Base-by-base conservation (phyloP, 495 filamentous ascomycete species). In the Hyphodiscus hymeniophilus region DNA sequence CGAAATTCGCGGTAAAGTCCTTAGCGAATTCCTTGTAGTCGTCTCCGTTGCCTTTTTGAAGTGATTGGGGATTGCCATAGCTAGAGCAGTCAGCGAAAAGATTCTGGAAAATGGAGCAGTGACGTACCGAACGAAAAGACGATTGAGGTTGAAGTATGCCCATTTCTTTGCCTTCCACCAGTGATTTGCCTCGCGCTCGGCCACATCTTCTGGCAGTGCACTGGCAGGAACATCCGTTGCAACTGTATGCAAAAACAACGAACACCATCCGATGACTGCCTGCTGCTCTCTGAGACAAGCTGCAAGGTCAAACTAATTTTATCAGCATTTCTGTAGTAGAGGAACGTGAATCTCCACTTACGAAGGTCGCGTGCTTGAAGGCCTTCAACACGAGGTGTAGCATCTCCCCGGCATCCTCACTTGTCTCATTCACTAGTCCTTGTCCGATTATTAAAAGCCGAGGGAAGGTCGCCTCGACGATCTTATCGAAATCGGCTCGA, bases 91-190 rank as follows among this genome's bases (percentile, higher is more conserved):
- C 40, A 57, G 42, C 46, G 51, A 64, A 48, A 41, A 16, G 39
- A 34, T 26, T 12, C 44, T 23, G 7, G 11, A 43, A 5, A 32
- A 30, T 10, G 24, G 16, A 2, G 46, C 10, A 16, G 3, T 17
- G 26, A 60, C 77, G 36, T 72, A 91, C 86, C 91, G 77, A 49
- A 95, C 91, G 63, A 90, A 98, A 10, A 97, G 77, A 53, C 92
- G 77, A 65, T 98, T 98, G 46, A 98, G 70, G 66, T 96, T 97
- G 55, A 87, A 91, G 63, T 96, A 97, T 5, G 91, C 84, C 94
- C 92, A 97, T 66, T 97, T 98, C 84, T 97, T 98, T 44, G 89
- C 85, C 74, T 97, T 98, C 91, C 92, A 98, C 90, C 92, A 98
- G 62, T 95, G 87, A 62, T 95, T 89, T 45, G 79, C 74, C 63